These are phyloP conservation scores for Neurospora tetraspora DNA, from an alignment of 495 filamentous ascomycete species.

Conservation along the genomic window DNA sequence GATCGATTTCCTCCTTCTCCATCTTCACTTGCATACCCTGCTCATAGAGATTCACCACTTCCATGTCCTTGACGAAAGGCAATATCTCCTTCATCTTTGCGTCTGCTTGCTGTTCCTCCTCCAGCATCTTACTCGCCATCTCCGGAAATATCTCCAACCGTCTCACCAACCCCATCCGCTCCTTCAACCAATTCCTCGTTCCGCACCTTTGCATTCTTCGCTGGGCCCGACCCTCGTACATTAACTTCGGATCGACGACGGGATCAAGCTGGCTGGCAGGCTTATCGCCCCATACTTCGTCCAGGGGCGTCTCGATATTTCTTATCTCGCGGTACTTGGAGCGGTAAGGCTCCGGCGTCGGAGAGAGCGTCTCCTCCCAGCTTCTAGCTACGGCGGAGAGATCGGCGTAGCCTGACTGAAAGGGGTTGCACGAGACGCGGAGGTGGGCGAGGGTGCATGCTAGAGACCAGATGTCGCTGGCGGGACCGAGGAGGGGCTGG, in stretches of 20 bases:
- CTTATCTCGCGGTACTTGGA: neutral
- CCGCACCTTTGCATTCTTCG: neutral
- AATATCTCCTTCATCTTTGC: neutral
- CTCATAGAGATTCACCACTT: neutral
- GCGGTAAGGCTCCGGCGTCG: neutral
- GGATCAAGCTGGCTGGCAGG: neutral
- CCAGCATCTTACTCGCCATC: neutral
- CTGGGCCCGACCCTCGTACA: neutral
- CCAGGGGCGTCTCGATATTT: neutral
- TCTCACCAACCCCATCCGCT: neutral
- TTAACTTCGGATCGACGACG: neutral
- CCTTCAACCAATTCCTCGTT: neutral
- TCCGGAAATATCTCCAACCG: neutral
- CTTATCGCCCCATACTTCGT: neutral
- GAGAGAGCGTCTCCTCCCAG: neutral
- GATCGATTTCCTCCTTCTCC: conserved; percentile 8
- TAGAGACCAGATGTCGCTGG: conserved; percentile 20
- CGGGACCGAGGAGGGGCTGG: neutral
- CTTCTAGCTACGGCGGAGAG: too few relatives aligned
- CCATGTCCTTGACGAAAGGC: neutral
- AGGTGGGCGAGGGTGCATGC: conserved; percentile 14
- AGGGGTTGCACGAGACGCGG: neutral
- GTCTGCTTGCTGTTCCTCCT: neutral
- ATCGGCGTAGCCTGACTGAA: neutral
- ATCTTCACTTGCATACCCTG: neutral